These are phyloP conservation scores for Hypoxylon cercidicola DNA, from an alignment of 495 filamentous ascomycete species.

Conservation along the genomic window DNA sequence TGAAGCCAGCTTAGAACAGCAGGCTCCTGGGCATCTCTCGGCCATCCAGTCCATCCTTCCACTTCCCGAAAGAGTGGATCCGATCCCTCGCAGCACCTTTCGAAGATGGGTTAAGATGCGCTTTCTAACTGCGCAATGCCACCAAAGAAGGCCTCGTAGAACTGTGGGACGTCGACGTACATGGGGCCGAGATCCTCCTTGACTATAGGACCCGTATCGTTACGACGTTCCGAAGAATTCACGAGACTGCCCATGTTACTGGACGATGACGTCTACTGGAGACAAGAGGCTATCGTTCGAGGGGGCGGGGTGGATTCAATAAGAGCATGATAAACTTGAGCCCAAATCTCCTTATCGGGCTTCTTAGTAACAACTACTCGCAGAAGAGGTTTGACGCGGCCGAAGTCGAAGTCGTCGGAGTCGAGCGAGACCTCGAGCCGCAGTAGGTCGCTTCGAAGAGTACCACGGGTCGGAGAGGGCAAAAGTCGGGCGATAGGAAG, in stretches of 20 bases:
- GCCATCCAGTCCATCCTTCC: slow-evolving; percentile 50
- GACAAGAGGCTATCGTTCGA: slow-evolving; percentile 47
- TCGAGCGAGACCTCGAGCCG: slow-evolving; percentile 36
- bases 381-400: slow-evolving; percentile 49
- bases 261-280: slow-evolving; percentile 54
- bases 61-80: slow-evolving; percentile 43
- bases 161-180: slow-evolving; percentile 51
- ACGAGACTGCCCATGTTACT: slow-evolving; percentile 54
- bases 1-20: slow-evolving; percentile 48
- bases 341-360: slow-evolving; percentile 43
- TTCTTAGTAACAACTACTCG: slow-evolving; percentile 43
- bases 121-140: slow-evolving; percentile 45
- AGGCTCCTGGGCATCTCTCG: slow-evolving; percentile 48
- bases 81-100: slow-evolving; percentile 50
- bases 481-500: slow-evolving; percentile 27
- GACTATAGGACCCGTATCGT: slow-evolving; percentile 52
- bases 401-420: slow-evolving; percentile 50
- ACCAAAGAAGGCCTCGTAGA: slow-evolving; percentile 53
- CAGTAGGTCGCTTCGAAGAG: slow-evolving; percentile 38
- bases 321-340: slow-evolving; percentile 41
- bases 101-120: slow-evolving; percentile 50
- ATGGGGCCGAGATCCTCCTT: slow-evolving; percentile 51
- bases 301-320: slow-evolving; percentile 50
- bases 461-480: slow-evolving; percentile 38
- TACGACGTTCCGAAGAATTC: slow-evolving; percentile 54